Conservation (phyloP, 2,329 filamentous ascomycete genomes). For the Cercospora sp. region DNA sequence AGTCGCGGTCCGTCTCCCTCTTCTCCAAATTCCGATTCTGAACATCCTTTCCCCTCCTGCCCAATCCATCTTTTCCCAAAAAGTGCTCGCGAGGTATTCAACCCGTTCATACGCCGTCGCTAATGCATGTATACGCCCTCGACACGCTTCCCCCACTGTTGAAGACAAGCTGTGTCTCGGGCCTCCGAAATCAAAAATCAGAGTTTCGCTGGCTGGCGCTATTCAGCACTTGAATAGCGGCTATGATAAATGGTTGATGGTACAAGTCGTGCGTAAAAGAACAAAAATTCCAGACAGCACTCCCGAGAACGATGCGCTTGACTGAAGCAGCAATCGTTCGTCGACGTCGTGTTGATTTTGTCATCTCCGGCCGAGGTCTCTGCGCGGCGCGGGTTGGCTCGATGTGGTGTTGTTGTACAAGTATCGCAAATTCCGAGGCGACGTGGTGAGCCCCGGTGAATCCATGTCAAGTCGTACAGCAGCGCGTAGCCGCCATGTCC, state of each 20-base stretch:
- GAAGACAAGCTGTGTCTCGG: neutral
- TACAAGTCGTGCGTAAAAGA: conserved; percentile 11
- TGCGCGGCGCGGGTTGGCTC: neutral
- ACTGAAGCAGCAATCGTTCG: neutral
- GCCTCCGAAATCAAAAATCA: conserved; percentile 8
- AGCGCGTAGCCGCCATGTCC: neutral
- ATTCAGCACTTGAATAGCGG: conserved; percentile 36
- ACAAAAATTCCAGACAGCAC: conserved; percentile 44
- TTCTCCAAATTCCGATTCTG: neutral
- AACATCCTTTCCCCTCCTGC: neutral
- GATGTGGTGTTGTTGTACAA: conserved; percentile 1
- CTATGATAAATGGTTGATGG: neutral
- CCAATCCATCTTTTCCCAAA: neutral
- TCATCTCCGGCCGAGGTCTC: neutral
- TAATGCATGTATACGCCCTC: neutral
- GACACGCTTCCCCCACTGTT: neutral
- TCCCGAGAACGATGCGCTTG: neutral
- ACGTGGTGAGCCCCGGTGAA: neutral
- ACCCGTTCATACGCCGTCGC: neutral
- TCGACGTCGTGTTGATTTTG: neutral
- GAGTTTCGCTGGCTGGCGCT: conserved; percentile 18
- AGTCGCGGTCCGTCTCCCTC: too few relatives aligned
- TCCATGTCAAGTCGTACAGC: neutral
- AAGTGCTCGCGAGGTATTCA: neutral
- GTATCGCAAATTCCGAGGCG: neutral